A percentile compares a stretch with the other conserved stretches of the same genome.
Conservation (phyloP, 169 alveolate species). For the Cardiosporidium cionae region DNA sequence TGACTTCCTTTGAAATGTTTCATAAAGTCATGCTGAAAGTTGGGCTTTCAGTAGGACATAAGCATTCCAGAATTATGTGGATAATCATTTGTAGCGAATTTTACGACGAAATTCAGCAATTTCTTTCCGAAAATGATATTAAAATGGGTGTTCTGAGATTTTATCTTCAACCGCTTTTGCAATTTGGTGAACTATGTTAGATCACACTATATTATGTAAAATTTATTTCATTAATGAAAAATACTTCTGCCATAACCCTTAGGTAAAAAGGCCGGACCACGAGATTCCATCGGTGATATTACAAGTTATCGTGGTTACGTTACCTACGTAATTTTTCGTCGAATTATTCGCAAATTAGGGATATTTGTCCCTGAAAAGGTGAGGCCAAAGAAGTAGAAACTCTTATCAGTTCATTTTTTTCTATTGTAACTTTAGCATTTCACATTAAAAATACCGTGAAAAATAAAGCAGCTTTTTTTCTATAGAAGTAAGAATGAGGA, state of each 20-base stretch:
- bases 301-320: slow-evolving; percentile 15
- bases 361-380: slow-evolving; percentile 12
- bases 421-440: no score
- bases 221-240: no score
- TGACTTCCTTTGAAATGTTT: slow-evolving; percentile 31
- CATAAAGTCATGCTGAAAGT: slow-evolving; percentile 26
- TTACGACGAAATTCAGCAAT: slow-evolving; percentile 22
- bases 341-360: slow-evolving; percentile 16
- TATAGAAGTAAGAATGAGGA: no score
- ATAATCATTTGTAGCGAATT: slow-evolving; percentile 3
- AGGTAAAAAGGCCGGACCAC: slow-evolving; percentile 7
- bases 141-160: slow-evolving; percentile 17
- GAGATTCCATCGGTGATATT: slow-evolving; percentile 6
- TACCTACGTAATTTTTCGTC: slow-evolving; percentile 10
- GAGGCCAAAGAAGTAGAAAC: no score
- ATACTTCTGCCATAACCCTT: no score
- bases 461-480: no score
- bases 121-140: slow-evolving; percentile 20
- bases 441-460: no score
- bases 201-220: no score
- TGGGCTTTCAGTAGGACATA: slow-evolving; percentile 22
- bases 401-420: no score
- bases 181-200: no score
- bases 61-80: slow-evolving; percentile 33
- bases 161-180: slow-evolving; percentile 19